phyloP scores from a whole-genome alignment of 345 rosid genomes.

The Linum usitatissimum region DNA sequence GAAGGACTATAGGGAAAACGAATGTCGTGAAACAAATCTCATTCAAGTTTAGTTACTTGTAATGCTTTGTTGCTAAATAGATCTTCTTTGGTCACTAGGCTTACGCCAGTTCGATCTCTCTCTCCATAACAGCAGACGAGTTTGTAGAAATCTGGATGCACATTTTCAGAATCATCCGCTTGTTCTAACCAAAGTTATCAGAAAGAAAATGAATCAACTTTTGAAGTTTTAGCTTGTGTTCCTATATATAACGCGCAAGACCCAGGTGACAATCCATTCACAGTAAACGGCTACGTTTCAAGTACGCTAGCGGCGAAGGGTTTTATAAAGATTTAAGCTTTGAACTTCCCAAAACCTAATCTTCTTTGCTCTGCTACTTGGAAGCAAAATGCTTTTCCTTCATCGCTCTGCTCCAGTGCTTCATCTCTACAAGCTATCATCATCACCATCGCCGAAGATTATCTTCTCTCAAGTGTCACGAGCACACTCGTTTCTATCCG shows the following conservation, averaged over 20 bases:
- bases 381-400: neutral
- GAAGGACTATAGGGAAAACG: neutral
- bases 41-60: neutral
- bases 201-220: too few relatives aligned
- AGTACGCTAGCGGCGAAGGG: neutral
- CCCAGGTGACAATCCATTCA: neutral
- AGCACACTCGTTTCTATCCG: neutral
- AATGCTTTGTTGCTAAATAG: neutral
- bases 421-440: conserved; percentile 1
- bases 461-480: neutral
- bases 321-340: neutral
- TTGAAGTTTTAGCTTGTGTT: neutral
- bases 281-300: neutral
- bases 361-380: neutral
- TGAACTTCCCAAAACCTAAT: neutral
- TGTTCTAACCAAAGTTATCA: too few relatives aligned
- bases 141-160: too few relatives aligned
- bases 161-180: too few relatives aligned
- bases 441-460: neutral
- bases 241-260: neutral
- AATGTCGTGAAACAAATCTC: neutral
- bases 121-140: too few relatives aligned
- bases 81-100: neutral
- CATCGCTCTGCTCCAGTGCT: conserved; percentile 1
- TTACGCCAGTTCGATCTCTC: too few relatives aligned